A percentile compares a stretch with the other conserved stretches of the same genome.
These are phyloP conservation scores for Paramecium sexaurelia DNA, from an alignment of 73 alveolate genomes.

Conservation along the genomic window DNA sequence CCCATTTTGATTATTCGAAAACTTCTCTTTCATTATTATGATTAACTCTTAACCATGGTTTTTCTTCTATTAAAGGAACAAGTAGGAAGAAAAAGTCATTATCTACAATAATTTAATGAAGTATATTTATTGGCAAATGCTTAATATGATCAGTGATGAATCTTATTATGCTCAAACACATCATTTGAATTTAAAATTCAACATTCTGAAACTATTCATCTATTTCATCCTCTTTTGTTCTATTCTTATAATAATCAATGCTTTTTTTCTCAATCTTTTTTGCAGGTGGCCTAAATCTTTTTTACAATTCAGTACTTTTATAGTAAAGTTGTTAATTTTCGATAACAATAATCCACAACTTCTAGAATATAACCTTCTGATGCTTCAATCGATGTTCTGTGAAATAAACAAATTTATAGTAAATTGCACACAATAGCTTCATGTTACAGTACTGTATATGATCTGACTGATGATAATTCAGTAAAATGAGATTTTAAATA, in stretches of 20 bases:
- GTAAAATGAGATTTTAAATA: constrained; percentile 68
- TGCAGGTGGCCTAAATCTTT: constrained; percentile 63
- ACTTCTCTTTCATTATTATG: constrained; percentile 77
- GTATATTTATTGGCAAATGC: constrained; percentile 95
- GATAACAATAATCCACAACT: constrained; percentile 96
- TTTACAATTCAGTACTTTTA: constrained; percentile 62
- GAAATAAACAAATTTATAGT: constrained; percentile 94
- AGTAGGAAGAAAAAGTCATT: constrained; percentile 97
- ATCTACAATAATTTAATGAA: constrained; percentile 97
- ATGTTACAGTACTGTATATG: constrained; percentile 82
- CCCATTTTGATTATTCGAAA: constrained; percentile 95
- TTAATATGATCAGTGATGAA: constrained; percentile 97
- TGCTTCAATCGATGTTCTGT: constrained; percentile 97
- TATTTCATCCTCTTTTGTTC: constrained; percentile 86
- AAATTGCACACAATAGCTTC: constrained; percentile 97
- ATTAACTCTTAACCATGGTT: constrained; percentile 94
- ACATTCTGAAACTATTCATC: constrained; percentile 86
- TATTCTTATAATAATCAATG: constrained; percentile 76
- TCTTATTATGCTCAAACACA: constrained; percentile 92
- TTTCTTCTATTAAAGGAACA: constrained; percentile 98
- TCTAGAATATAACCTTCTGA: constrained; percentile 97
- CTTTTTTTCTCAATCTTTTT: constrained; percentile 69
- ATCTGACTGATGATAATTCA: constrained; percentile 71
- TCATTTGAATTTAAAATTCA: constrained; percentile 76
- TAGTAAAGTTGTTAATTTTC: constrained; percentile 82